Base-by-base conservation (phyloP, 176 grass and related monocot species). In the Themeda triandra region DNA sequence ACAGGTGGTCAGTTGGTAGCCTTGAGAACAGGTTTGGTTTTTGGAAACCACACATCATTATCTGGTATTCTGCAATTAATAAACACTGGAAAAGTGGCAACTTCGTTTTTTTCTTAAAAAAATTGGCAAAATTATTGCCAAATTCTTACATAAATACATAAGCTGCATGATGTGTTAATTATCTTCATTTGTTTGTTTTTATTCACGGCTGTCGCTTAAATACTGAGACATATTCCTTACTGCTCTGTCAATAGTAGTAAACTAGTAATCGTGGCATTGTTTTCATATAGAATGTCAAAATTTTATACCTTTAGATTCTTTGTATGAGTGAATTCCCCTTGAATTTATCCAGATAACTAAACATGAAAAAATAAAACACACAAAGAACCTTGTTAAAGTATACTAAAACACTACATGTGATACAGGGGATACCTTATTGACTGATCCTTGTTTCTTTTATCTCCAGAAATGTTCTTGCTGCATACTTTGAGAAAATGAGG, bases 381-480 rank as follows among this genome's bases (percentile, higher is more conserved):
- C 4, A 59, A 82, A 9, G 28, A 78, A 12, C 13, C 19, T 65
- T 80, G 23, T 29, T 17, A n/a, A 44, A 59, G 13, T 46, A 73
- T 66, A 35, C 1, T 71, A 35, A 58, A 51, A 68, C 78, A 13
- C 12, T 8, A 18, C 4, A 45, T 24, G 13, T 73, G 35, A 58
- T 8, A 72, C n/a, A 29, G 8, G n/a, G 37, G 37, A 69, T 79
- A 51, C 21, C 58, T n/a, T 41, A 53, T 28, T 4, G 6, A 84
- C 62, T 87, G 48, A 83, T 6, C 9, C 66, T 66, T 71, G 11
- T 79, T 18, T 72, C 14, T 90, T 73, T 67, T 67, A 39, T 79
- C 60, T 86, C 67, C 84, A 90, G 88, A 87, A 76, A 39, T 90
- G 88, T 53, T 58, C 74, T 58, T 90, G 88, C 25, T 90, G 88